A percentile compares a stretch with the other conserved stretches of the same genome.
Conservation (phyloP, 495 filamentous ascomycete species). For the Xeromyces bisporus region DNA sequence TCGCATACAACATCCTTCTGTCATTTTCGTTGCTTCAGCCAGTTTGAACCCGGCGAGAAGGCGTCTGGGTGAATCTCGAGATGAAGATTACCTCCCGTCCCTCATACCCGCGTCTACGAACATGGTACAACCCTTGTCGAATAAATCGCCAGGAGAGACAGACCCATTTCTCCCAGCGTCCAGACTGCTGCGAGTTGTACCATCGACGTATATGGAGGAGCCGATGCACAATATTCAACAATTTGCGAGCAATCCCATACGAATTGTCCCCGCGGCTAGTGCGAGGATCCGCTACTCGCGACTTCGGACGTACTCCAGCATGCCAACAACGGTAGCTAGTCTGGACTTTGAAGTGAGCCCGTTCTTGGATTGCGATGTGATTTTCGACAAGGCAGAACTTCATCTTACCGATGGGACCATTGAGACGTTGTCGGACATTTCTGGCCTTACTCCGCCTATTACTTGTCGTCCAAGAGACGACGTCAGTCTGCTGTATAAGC, state of each 20-base stretch:
- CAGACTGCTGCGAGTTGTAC: constrained; percentile 61
- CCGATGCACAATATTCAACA: constrained; percentile 48
- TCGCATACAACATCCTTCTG: constrained; percentile 57
- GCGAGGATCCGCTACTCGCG: constrained; percentile 68
- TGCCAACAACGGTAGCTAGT: constrained; percentile 57
- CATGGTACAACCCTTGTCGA: constrained; percentile 57
- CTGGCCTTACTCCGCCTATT: constrained; percentile 44
- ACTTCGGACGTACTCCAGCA: constrained; percentile 43
- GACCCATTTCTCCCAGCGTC: constrained; percentile 64
- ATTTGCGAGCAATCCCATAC: constrained; percentile 44
- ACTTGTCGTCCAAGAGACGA: constrained; percentile 65
- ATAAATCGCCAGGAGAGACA: constrained; percentile 43
- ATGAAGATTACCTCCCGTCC: constrained; percentile 62
- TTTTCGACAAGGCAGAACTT: constrained; percentile 50
- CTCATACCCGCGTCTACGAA: constrained; percentile 62
- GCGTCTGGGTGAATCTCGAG: constrained; percentile 27
- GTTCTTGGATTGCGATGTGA: constrained; percentile 55
- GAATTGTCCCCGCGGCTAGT: constrained; percentile 66
- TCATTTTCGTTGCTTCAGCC: constrained; percentile 62
- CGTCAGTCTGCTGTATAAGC: constrained; percentile 66
- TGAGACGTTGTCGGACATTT: constrained; percentile 44
- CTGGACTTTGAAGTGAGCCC: constrained; percentile 80
- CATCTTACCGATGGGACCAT: constrained; percentile 47
- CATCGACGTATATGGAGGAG: constrained; percentile 39
- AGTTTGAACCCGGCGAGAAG: constrained; percentile 41